phyloP scores from a whole-genome alignment of 2,329 filamentous ascomycete genomes.

The Pseudogymnoascus sp. region DNA sequence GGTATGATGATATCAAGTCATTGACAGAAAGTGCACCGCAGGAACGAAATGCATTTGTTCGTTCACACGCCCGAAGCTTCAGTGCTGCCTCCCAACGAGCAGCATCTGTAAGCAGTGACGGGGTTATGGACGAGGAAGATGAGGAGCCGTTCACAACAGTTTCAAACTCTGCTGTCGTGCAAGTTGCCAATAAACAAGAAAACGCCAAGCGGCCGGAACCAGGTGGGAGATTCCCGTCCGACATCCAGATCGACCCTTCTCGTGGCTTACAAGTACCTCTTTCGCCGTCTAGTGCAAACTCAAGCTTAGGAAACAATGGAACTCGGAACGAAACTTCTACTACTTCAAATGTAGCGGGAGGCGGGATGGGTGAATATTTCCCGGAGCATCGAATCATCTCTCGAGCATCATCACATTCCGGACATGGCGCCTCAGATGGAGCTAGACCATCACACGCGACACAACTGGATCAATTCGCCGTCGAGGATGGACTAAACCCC shows the following conservation, averaged over 20 bases:
- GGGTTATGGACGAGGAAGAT: slow-evolving; percentile 67
- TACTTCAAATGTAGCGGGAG: slow-evolving; percentile 33
- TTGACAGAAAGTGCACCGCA: slow-evolving; percentile 84
- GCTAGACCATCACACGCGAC: slow-evolving; percentile 43
- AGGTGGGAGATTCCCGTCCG: slow-evolving; percentile 95
- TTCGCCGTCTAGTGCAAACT: slow-evolving; percentile 77
- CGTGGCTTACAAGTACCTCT: slow-evolving; percentile 73
- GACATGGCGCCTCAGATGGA: slow-evolving; percentile 39
- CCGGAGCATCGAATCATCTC: slow-evolving; percentile 12
- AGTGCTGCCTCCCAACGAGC: slow-evolving; percentile 58
- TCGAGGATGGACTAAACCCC: slow-evolving; percentile 50
- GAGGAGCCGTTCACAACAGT: slow-evolving; percentile 54
- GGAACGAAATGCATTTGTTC: slow-evolving; percentile 80
- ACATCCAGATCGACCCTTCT: slow-evolving; percentile 71
- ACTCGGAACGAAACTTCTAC: slow-evolving; percentile 46
- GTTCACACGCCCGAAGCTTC: slow-evolving; percentile 69
- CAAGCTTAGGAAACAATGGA: slow-evolving; percentile 43
- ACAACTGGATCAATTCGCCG: slow-evolving; percentile 43
- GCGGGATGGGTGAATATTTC: slow-evolving; percentile 21
- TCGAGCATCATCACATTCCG: slow-evolving; percentile 18
- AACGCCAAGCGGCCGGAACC: slow-evolving; percentile 66
- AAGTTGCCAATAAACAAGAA: slow-evolving; percentile 43
- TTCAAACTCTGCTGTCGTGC: slow-evolving; percentile 49
- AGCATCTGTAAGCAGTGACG: slow-evolving; percentile 64
- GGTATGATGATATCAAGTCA: slow-evolving; percentile 87